These are phyloP conservation scores for Rhizopogon rudus DNA, from an alignment of 768 basidiomycete genomes.

Conservation along the genomic window DNA sequence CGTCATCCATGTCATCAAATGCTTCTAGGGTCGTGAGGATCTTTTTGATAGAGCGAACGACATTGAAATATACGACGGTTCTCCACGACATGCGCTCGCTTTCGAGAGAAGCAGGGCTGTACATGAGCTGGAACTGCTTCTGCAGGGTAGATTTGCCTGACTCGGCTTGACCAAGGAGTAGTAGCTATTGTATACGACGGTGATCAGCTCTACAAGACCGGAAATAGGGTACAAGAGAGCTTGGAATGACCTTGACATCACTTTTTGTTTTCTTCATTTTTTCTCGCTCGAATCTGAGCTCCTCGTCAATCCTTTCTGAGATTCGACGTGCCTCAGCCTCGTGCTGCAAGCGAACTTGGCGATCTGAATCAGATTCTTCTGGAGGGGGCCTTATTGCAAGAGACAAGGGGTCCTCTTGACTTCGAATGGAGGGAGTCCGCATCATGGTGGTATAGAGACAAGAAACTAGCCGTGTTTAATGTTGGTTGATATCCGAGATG, in stretches of 20 bases:
- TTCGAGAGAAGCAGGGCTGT: constrained; percentile 65
- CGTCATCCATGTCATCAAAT: constrained; percentile 59
- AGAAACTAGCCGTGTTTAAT: constrained; percentile 14
- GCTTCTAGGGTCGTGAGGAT: constrained; percentile 59
- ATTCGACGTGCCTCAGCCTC: constrained; percentile 74
- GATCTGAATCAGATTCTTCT: constrained; percentile 63
- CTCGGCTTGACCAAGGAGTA: constrained; percentile 77
- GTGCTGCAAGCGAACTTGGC: constrained; percentile 49
- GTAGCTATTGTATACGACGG: constrained; percentile 35
- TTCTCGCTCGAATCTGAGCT: constrained; percentile 67
- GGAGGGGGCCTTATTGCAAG: constrained; percentile 60
- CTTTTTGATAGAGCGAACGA: constrained; percentile 65
- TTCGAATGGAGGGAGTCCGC: constrained; percentile 69
- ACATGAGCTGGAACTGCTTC: constrained; percentile 81
- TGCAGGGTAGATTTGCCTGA: constrained; percentile 75
- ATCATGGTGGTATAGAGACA: constrained; percentile 39
- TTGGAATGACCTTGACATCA: constrained; percentile 61
- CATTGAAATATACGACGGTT: constrained; percentile 71
- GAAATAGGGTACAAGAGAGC: neutral
- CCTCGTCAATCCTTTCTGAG: constrained; percentile 81
- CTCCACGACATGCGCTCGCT: constrained; percentile 69
- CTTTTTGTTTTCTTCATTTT: constrained; percentile 57
- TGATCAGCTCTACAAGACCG: constrained; percentile 16
- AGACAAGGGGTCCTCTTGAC: constrained; percentile 73
- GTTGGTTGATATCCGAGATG: neutral